Conservation (phyloP, 1,284 basidiomycete species). For the Papiliotrema fonsecae region DNA sequence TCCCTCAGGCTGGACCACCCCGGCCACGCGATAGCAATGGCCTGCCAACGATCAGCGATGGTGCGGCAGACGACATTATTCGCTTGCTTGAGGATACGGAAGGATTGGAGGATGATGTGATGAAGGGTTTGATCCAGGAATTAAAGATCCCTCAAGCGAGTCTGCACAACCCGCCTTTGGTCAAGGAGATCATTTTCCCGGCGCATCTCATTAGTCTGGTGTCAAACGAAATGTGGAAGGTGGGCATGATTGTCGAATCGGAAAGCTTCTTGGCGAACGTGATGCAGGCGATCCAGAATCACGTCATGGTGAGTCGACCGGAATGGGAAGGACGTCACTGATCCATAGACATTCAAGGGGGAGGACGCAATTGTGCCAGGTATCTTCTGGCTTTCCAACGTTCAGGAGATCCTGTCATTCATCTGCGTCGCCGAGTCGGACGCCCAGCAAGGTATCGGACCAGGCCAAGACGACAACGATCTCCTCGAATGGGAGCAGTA, state of each 20-base stretch:
- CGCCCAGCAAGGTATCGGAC: conserved; percentile 95
- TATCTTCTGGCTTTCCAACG: conserved; percentile 98
- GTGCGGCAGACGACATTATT: conserved; percentile 92
- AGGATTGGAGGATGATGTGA: conserved; percentile 87
- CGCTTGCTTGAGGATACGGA: conserved; percentile 87
- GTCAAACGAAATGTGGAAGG: conserved; percentile 99
- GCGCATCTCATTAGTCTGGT: conserved; percentile 97
- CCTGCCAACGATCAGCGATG: conserved; percentile 71
- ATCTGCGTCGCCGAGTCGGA: conserved; percentile 98
- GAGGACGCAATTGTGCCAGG: conserved; percentile 96
- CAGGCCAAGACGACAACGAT: conserved; percentile 91
- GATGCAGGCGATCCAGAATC: conserved; percentile 95
- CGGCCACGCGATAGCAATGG: conserved; percentile 62
- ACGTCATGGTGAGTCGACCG: conserved; percentile 80
- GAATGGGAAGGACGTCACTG: background rate
- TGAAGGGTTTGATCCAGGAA: conserved; percentile 83
- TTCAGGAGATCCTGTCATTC: conserved; percentile 99
- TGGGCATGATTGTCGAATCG: conserved; percentile 92
- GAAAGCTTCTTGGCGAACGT: conserved; percentile 98
- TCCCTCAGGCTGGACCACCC: conserved; percentile 65
- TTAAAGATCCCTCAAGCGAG: conserved; percentile 91
- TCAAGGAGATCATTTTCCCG: conserved; percentile 98
- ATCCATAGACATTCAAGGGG: conserved; percentile 61
- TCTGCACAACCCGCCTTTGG: conserved; percentile 81
- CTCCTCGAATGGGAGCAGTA: conserved; percentile 98